These are phyloP conservation scores for Ophiostoma angusticollis DNA, from an alignment of 2,329 filamentous ascomycete genomes.

Conservation along the genomic window DNA sequence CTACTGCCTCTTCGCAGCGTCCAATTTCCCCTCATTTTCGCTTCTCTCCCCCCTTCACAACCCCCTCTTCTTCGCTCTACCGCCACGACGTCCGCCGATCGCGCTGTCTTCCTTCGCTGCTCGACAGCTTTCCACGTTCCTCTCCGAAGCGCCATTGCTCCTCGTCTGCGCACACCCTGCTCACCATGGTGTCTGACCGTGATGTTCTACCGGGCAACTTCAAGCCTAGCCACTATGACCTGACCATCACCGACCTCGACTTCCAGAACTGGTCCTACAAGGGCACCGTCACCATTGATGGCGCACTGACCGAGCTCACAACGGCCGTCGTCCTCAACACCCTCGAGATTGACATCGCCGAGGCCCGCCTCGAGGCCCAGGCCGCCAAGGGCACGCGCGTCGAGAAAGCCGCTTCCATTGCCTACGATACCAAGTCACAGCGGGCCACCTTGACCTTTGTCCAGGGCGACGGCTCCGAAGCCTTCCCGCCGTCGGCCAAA, in stretches of 20 bases:
- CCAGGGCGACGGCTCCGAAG: slow-evolving; percentile 34
- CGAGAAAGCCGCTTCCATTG: slow-evolving; percentile 52
- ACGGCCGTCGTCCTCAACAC: slow-evolving; percentile 75
- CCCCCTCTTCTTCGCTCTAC: no score
- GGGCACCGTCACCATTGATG: slow-evolving; percentile 66
- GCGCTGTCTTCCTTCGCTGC: no score
- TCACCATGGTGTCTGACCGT: slow-evolving; percentile 40
- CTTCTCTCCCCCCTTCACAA: no score
- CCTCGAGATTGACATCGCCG: slow-evolving; percentile 66
- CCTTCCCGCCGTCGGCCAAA: slow-evolving; percentile 51
- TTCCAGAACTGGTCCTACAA: slow-evolving; percentile 66
- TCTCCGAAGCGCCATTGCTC: neutral
- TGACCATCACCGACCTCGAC: slow-evolving; percentile 72
- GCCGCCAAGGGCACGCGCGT: slow-evolving; percentile 43
- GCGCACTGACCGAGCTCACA: slow-evolving; percentile 57
- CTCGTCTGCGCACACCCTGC: slow-evolving; percentile 6
- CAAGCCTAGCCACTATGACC: slow-evolving; percentile 74
- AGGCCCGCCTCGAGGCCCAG: slow-evolving; percentile 46
- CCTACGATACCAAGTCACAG: slow-evolving; percentile 74
- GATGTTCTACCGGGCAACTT: slow-evolving; percentile 51
- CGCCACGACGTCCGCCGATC: no score
- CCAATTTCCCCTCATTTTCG: no score
- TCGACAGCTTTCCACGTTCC: neutral
- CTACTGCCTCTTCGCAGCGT: no score
- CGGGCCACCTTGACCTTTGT: slow-evolving; percentile 66